Percentiles rank a stretch among this genome's conserved stretches.
These are phyloP conservation scores for Euclidium syriacum DNA, from an alignment of 345 rosid genomes.

Conservation along the genomic window DNA sequence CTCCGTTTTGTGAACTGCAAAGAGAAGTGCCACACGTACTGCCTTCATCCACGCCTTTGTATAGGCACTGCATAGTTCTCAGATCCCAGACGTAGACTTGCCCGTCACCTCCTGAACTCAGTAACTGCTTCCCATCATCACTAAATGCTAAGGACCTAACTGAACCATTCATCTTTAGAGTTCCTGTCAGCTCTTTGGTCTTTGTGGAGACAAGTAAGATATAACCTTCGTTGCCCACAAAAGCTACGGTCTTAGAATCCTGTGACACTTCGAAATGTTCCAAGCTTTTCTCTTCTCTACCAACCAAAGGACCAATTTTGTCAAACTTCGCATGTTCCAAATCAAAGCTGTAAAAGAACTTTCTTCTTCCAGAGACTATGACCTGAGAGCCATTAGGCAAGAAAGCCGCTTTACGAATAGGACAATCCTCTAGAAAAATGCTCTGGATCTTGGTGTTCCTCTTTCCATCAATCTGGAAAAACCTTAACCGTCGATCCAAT, in stretches of 20 bases:
- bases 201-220: constrained; percentile 74
- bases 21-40: constrained; percentile 68
- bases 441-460: constrained; percentile 84
- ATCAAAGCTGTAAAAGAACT: constrained; percentile 88
- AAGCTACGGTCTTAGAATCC: constrained; percentile 71
- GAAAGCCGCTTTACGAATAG: constrained; percentile 74
- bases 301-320: constrained; percentile 84
- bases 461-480: constrained; percentile 93
- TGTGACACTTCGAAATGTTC: constrained; percentile 85
- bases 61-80: constrained; percentile 72
- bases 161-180: constrained; percentile 88
- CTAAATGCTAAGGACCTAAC: constrained; percentile 73
- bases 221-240: constrained; percentile 84
- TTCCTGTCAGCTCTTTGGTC: constrained; percentile 80
- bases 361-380: constrained; percentile 86
- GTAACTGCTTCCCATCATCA: constrained; percentile 54
- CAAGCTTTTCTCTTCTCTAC: constrained; percentile 97
- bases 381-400: constrained; percentile 88
- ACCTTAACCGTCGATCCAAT: constrained; percentile 59
- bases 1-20: constrained; percentile 53
- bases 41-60: constrained; percentile 85
- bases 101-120: constrained; percentile 92
- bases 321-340: constrained; percentile 68
- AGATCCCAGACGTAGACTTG: constrained; percentile 91
- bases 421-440: constrained; percentile 80